Percentiles rank a stretch among this genome's conserved stretches.
phyloP scores from a whole-genome alignment of 257 asterid genomes.

The Forsythia viridissima region DNA sequence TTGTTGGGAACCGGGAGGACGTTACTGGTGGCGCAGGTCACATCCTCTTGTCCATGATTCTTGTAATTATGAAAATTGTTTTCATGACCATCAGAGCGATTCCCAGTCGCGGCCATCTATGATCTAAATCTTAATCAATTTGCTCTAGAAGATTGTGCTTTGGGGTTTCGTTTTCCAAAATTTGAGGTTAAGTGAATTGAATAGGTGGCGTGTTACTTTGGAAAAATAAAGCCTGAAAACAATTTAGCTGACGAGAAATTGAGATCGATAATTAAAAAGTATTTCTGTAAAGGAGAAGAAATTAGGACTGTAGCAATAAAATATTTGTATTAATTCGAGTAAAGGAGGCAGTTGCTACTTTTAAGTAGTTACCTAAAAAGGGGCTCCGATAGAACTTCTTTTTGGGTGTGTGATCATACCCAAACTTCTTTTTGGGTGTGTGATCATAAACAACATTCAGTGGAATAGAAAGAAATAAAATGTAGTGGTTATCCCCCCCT shows the following conservation, averaged over 20 bases:
- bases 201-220: neutral
- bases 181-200: neutral
- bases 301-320: neutral
- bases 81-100: neutral
- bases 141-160: neutral
- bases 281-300: neutral
- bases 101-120: neutral
- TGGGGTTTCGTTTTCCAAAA: neutral
- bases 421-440: neutral
- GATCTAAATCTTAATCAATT: slow-evolving; percentile 1
- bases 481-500: neutral
- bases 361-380: neutral
- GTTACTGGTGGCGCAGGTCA: neutral
- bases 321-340: neutral
- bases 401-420: neutral
- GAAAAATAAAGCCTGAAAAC: neutral
- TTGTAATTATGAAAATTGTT: neutral
- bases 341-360: neutral
- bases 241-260: neutral
- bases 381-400: neutral
- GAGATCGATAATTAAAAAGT: neutral
- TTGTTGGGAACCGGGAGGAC: neutral
- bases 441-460: neutral
- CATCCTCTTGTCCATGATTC: neutral
- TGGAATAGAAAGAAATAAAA: neutral